phyloP scores from a whole-genome alignment of 1,284 basidiomycete genomes.

The Psilocybe mexicana region DNA sequence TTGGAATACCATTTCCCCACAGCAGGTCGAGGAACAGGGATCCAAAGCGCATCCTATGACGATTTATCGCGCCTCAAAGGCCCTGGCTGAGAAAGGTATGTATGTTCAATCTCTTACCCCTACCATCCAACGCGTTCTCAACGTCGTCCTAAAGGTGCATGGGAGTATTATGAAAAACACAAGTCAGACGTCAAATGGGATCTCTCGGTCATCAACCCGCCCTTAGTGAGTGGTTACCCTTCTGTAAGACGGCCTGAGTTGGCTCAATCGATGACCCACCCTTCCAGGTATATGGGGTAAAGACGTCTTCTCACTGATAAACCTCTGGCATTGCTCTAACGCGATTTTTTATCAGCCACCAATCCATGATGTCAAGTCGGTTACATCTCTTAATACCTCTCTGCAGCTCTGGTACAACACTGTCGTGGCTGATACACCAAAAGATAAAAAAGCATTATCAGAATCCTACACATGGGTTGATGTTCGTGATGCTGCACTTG shows the following conservation, averaged over 20 bases:
- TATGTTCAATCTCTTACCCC: not conserved
- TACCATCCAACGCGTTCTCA: not conserved
- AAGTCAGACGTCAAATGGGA: slow-evolving; percentile 43
- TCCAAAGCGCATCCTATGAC: slow-evolving; percentile 31
- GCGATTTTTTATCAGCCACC: slow-evolving; percentile 13
- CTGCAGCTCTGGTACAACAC: slow-evolving; percentile 25
- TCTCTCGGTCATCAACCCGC: slow-evolving; percentile 44
- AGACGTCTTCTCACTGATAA: not conserved
- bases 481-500: slow-evolving; percentile 31
- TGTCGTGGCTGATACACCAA: slow-evolving; percentile 21
- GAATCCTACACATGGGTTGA: slow-evolving; percentile 28
- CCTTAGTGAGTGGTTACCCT: slow-evolving; percentile 32
- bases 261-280: not conserved
- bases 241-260: not conserved
- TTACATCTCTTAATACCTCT: slow-evolving; percentile 24
- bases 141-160: slow-evolving; percentile 36
- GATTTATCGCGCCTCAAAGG: slow-evolving; percentile 45
- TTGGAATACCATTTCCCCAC: slow-evolving; percentile 57
- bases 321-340: not conserved
- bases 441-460: slow-evolving; percentile 20
- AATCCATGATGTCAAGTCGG: slow-evolving; percentile 19
- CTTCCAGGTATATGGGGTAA: slow-evolving; percentile 7
- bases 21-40: slow-evolving; percentile 48
- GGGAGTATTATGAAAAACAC: slow-evolving; percentile 43
- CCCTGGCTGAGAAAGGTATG: slow-evolving; percentile 45